Percentiles rank a stretch among this genome's conserved stretches.
phyloP scores from a whole-genome alignment of 2,329 filamentous ascomycete species.

The Penicillium sp. region DNA sequence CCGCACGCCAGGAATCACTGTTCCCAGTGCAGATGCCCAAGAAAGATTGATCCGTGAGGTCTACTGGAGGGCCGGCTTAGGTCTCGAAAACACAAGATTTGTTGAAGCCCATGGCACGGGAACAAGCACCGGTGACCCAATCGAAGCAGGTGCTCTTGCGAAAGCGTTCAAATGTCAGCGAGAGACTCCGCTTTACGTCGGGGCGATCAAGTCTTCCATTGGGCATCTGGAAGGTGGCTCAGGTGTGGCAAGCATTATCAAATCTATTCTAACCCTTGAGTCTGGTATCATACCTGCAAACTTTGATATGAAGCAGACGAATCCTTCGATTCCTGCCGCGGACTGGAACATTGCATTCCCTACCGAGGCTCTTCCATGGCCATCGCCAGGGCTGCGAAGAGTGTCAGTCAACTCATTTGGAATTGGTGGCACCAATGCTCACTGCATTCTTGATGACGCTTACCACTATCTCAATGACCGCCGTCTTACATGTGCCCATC shows the following conservation, averaged over 20 bases:
- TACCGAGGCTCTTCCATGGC: conserved; percentile 23
- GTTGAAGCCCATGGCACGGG: conserved; percentile 35
- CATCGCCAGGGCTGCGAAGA: conserved; percentile 22
- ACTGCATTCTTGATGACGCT: conserved; percentile 32
- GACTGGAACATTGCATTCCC: conserved; percentile 34
- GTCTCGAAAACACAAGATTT: conserved; percentile 20
- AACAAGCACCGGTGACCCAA: conserved; percentile 33
- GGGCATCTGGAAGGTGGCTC: conserved; percentile 30
- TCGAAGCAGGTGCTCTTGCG: conserved; percentile 29
- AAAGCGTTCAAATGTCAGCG: conserved; percentile 22
- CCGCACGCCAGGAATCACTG: conserved; percentile 43
- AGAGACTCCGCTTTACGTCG: conserved; percentile 24
- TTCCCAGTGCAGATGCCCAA: conserved; percentile 39
- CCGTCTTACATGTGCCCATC: conserved; percentile 8
- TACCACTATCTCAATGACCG: conserved; percentile 18
- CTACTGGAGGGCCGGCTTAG: conserved; percentile 29
- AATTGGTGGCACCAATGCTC: conserved; percentile 34
- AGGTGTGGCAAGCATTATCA: conserved; percentile 37
- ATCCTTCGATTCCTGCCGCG: conserved; percentile 33
- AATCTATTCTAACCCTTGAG: conserved; percentile 44
- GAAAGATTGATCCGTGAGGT: conserved; percentile 31
- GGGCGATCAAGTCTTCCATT: conserved; percentile 22
- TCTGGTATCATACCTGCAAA: conserved; percentile 46
- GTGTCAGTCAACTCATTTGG: conserved; percentile 38
- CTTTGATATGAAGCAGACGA: conserved; percentile 39